Evolutionary conservation across 495 filamentous ascomycete species (phyloP), one percentile per base, ranked within the genome.

Genomic region (Penicillium silybi): DNA sequence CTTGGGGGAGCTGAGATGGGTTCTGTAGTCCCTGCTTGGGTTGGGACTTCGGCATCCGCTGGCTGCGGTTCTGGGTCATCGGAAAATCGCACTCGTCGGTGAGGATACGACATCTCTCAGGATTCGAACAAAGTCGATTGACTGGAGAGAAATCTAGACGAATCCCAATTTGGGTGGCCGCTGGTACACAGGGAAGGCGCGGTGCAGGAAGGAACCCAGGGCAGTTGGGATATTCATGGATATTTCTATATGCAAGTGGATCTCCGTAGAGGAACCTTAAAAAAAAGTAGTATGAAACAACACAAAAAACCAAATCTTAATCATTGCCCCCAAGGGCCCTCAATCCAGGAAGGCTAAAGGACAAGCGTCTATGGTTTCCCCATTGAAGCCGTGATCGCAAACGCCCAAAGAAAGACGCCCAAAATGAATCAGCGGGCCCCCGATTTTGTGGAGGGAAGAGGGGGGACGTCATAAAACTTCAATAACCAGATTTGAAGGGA

Each of bases 181-280:
- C 22, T 3, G 9, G 1, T 32, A 13, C 11, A 32, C 8, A 10
- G 29, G 29, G 29, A 32, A 32, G 29, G 29, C 8, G 29, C 29
- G 29, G 16, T 41, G 18, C 34, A 43, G 50, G 47, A 52, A 54
- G 29, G 42, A 58, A 39, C 43, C 6, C 48, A 47, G n/a, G 20
- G 29, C 34, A 35, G 26, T 17, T n/a, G 18, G 25, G 32, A 48
- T 48, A 40, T 16, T 25, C 41, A 44, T 54, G 39, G 47, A 46
- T 54, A 57, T 64, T 59, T 65, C 63, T 66, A 66, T 66, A 66
- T 66, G 63, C 61, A 64, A 53, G 27, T 35, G 35, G 46, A 47
- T 44, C 48, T 56, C 63, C 57, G 54, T 60, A 37, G 57, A 56
- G 56, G 23, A 43, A 44, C 49, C 34, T 48, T 43, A 48, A 62